Conservation (phyloP, 352 stramenopile species). For the Pythium rishiriense region DNA sequence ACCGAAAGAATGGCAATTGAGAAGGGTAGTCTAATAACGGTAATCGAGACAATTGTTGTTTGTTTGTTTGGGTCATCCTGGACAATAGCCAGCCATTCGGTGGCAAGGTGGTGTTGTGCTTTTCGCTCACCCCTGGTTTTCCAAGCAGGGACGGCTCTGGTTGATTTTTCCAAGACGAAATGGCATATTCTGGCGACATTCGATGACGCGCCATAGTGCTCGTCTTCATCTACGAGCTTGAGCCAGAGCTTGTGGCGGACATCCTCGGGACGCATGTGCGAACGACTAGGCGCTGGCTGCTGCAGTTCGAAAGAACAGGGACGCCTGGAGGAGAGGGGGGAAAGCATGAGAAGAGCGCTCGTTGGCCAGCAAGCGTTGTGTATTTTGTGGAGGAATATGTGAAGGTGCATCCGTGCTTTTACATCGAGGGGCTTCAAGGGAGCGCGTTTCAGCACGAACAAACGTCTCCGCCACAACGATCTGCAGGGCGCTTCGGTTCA, state of each 20-base stretch:
- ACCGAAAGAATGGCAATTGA: constrained; percentile 5
- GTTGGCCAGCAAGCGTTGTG: constrained; percentile 1
- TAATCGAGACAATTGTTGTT: too few relatives aligned
- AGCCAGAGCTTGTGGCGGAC: background rate
- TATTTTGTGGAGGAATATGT: constrained; percentile 8
- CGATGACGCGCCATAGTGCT: constrained; percentile 9
- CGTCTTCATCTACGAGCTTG: constrained; percentile 4
- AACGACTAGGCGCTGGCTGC: constrained; percentile 1
- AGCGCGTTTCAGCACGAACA: background rate
- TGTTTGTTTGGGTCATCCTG: too few relatives aligned
- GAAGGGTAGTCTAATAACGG: background rate
- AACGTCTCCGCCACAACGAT: constrained; percentile 23
- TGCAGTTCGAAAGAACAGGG: constrained; percentile 4
- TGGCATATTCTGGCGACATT: constrained; percentile 11
- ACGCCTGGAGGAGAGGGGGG: background rate
- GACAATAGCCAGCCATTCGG: too few relatives aligned
- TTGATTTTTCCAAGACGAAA: background rate
- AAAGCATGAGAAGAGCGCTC: constrained; percentile 1
- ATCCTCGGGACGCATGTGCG: constrained; percentile 4
- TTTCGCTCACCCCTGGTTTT: constrained; percentile 3
- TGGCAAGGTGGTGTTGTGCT: too few relatives aligned
- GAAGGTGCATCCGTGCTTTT: constrained; percentile 9
- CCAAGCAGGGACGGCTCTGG: background rate
- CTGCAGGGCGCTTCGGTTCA: constrained; percentile 23
- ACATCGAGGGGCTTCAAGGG: constrained; percentile 3